Percentiles rank a stretch among this genome's conserved stretches.
Conservation (phyloP, 805 yeast species). For the Monosporozyma unispora region DNA sequence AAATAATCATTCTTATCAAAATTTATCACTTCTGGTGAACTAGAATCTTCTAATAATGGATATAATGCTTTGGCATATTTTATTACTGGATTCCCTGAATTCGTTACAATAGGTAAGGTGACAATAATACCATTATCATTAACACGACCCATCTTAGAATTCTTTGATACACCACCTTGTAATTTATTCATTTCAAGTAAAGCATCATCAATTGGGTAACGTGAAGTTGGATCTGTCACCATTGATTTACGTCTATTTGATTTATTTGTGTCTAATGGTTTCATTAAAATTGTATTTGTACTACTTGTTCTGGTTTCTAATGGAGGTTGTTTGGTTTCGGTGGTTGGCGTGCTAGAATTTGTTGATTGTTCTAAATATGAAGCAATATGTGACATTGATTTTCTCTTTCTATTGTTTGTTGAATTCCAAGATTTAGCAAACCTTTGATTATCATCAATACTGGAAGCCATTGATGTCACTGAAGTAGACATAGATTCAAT, state of each 20-base stretch:
- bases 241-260: conserved; percentile 21
- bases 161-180: conserved; percentile 16
- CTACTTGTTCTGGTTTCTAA: conserved; percentile 13
- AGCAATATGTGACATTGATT: conserved; percentile 21
- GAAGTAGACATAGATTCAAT: conserved; percentile 29
- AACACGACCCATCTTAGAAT: conserved; percentile 19
- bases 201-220: conserved; percentile 26
- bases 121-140: conserved; percentile 27
- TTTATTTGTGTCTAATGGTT: neutral
- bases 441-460: conserved; percentile 28
- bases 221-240: conserved; percentile 16
- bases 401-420: conserved; percentile 23
- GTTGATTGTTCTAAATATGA: conserved; percentile 3
- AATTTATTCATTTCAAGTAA: conserved; percentile 25
- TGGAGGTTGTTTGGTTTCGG: neutral
- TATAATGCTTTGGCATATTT: conserved; percentile 28
- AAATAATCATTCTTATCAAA: conserved; percentile 27
- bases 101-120: conserved; percentile 23
- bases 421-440: conserved; percentile 32
- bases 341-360: neutral
- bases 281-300: conserved; percentile 10
- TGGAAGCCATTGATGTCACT: conserved; percentile 26
- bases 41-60: conserved; percentile 20
- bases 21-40: conserved; percentile 23
- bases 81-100: conserved; percentile 21